phyloP scores from a whole-genome alignment of 306 rosid genomes.

The Castanopsis chinensis region DNA sequence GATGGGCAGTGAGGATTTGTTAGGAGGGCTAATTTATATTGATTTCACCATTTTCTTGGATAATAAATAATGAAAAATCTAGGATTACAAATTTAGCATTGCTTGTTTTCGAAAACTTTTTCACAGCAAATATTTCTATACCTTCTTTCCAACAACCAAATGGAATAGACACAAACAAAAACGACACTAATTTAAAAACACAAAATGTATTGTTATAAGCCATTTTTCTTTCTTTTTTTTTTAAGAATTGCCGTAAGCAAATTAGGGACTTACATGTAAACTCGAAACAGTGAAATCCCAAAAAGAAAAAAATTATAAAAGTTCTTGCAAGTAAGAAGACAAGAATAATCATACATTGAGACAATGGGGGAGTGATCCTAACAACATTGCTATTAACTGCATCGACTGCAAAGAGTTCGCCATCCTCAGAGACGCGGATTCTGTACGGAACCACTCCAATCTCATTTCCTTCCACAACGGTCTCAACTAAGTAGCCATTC shows the following conservation, averaged over 20 bases:
- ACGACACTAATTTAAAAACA: too few species aligned
- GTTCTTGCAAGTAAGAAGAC: not conserved
- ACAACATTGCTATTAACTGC: conserved; percentile 80
- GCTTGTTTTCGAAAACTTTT: not conserved
- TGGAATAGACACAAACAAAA: not conserved
- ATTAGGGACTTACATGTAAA: not conserved
- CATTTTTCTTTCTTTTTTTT: not conserved
- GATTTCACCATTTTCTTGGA: not conserved
- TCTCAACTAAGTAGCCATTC: conserved; percentile 94
- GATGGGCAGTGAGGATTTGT: too few species aligned
- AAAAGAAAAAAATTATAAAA: conserved; percentile 9
- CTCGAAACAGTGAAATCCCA: not conserved
- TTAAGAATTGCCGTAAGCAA: not conserved
- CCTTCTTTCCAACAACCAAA: not conserved
- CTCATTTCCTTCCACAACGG: conserved; percentile 81
- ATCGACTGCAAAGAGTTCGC: conserved; percentile 88
- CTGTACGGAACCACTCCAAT: conserved; percentile 49
- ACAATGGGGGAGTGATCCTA: conserved; percentile 79
- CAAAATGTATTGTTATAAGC: not conserved
- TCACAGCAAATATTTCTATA: not conserved
- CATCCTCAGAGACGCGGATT: conserved; percentile 82
- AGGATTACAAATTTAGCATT: not conserved
- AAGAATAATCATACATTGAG: conserved; percentile 66
- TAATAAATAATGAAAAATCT: conserved; percentile 2
- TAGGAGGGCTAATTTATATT: too few species aligned